phyloP scores from a whole-genome alignment of 1,139 yeast species.

The Barnettozyma hawaiiensis region DNA sequence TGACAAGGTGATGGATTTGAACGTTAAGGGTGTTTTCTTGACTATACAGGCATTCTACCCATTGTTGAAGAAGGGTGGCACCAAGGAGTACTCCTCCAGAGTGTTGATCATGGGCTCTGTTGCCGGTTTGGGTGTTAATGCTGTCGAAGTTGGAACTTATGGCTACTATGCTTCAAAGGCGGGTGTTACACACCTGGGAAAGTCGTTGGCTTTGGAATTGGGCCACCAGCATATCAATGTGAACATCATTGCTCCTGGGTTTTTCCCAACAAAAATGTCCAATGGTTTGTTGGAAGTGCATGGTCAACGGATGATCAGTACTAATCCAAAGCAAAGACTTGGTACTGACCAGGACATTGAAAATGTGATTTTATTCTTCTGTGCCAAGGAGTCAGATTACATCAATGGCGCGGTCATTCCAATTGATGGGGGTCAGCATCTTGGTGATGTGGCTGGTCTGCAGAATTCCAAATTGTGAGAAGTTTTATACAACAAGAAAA shows the following conservation, averaged over 20 bases:
- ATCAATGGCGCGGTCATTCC: constrained; percentile 68
- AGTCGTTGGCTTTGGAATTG: constrained; percentile 54
- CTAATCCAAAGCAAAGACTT: constrained; percentile 60
- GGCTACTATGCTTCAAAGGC: constrained; percentile 77
- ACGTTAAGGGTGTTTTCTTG: constrained; percentile 66
- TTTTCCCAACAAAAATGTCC: constrained; percentile 75
- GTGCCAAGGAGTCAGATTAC: constrained; percentile 54
- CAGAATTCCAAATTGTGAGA: constrained; percentile 1
- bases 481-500: no score
- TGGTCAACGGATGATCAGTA: constrained; percentile 45
- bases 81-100: constrained; percentile 58
- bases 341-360: constrained; percentile 61
- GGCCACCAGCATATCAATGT: constrained; percentile 66
- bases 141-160: constrained; percentile 52
- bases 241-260: constrained; percentile 72
- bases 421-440: constrained; percentile 62
- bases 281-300: constrained; percentile 51
- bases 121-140: constrained; percentile 38
- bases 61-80: constrained; percentile 49
- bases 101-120: constrained; percentile 65
- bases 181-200: constrained; percentile 67
- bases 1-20: constrained; percentile 59
- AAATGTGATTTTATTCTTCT: constrained; percentile 53
- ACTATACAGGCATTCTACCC: constrained; percentile 61
- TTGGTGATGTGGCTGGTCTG: constrained; percentile 22